phyloP scores from a whole-genome alignment of 164 flowering plant genomes.

The Umbilicus rupestris region DNA sequence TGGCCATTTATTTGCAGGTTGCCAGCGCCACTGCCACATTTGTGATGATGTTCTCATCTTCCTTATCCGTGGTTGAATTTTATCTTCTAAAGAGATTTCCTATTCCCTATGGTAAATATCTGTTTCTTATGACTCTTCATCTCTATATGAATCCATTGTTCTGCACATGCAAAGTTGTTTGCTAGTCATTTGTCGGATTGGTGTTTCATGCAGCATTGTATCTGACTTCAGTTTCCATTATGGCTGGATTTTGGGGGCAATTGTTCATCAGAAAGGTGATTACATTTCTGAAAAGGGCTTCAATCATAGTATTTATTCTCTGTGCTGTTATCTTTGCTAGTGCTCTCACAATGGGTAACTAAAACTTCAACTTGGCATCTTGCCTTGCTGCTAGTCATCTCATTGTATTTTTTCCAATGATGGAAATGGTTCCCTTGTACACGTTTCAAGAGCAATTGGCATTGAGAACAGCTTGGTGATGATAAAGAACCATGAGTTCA shows the following conservation, averaged over 20 bases:
- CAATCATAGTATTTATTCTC: conserved; percentile 73
- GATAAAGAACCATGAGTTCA: conserved; percentile 73
- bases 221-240: conserved; percentile 48
- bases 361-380: not conserved
- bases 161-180: not conserved
- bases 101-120: conserved; percentile 66
- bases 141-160: too few relatives aligned
- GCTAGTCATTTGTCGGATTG: too few relatives aligned
- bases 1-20: conserved; percentile 34
- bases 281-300: conserved; percentile 57
- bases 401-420: not conserved
- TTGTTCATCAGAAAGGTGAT: conserved; percentile 57
- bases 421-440: not conserved
- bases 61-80: conserved; percentile 88
- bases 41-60: conserved; percentile 95
- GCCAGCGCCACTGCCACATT: conserved; percentile 97
- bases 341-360: conserved; percentile 84
- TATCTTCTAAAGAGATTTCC: conserved; percentile 91
- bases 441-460: conserved; percentile 57
- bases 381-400: not conserved
- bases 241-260: conserved; percentile 85
- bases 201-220: conserved; percentile 54
- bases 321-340: conserved; percentile 88
- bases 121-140: not conserved
- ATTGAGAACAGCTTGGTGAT: conserved; percentile 42